These are phyloP conservation scores for Ploettnerulaceae sp. DNA, from an alignment of 2,329 filamentous ascomycete species.

Conservation along the genomic window DNA sequence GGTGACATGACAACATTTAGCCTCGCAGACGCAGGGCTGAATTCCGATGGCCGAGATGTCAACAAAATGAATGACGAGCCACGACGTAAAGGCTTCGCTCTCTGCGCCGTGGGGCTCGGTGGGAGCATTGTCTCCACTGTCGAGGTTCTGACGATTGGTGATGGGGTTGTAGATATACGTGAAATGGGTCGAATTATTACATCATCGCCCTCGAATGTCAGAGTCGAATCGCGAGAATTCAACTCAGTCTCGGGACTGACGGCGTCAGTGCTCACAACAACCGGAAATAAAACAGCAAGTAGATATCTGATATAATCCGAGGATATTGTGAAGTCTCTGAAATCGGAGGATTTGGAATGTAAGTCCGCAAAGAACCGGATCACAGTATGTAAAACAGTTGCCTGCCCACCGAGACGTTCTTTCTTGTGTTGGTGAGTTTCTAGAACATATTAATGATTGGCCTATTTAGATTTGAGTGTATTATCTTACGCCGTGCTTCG, in stretches of 20 bases:
- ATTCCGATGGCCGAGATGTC: slow-evolving; percentile 60
- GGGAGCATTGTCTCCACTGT: slow-evolving; percentile 49
- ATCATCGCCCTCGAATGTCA: slow-evolving; percentile 82
- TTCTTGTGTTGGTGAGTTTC: slow-evolving; percentile 41
- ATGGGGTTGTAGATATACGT: slow-evolving; percentile 51
- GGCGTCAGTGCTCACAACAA: slow-evolving; percentile 79
- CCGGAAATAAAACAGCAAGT: slow-evolving; percentile 76
- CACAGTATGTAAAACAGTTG: slow-evolving; percentile 66
- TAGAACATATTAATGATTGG: slow-evolving; percentile 14
- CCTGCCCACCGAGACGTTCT: slow-evolving; percentile 51
- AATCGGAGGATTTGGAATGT: slow-evolving; percentile 69
- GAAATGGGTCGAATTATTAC: slow-evolving; percentile 63
- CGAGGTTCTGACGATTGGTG: slow-evolving; percentile 70
- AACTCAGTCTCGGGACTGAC: slow-evolving; percentile 82
- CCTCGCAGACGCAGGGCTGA: slow-evolving; percentile 54
- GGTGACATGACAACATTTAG: slow-evolving; percentile 60
- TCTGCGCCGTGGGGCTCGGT: slow-evolving; percentile 38
- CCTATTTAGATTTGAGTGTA: too few relatives aligned
- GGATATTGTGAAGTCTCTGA: slow-evolving; percentile 74
- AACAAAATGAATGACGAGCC: slow-evolving; percentile 90
- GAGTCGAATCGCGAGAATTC: slow-evolving; percentile 72
- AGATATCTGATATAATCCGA: slow-evolving; percentile 81
- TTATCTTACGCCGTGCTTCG: slow-evolving; percentile 46
- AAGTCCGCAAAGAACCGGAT: slow-evolving; percentile 75
- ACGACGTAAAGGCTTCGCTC: slow-evolving; percentile 64